phyloP scores from a whole-genome alignment of 2,329 filamentous ascomycete species.

The Mollisiaceae sp. region DNA sequence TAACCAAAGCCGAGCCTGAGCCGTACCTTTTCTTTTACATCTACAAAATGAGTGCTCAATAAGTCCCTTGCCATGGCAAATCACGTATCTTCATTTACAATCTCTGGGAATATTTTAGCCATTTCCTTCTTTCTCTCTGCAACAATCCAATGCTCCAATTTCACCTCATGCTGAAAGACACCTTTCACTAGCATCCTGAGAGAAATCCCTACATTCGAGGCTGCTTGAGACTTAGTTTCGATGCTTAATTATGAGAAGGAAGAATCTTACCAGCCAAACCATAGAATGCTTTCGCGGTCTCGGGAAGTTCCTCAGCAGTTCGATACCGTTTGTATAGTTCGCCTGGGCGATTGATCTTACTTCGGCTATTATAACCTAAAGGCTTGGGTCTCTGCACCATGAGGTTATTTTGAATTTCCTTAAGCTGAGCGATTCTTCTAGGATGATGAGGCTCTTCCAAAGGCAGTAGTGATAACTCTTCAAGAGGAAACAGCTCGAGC shows the following conservation, averaged over 20 bases:
- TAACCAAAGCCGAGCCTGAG: background rate
- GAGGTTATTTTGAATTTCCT: slow-evolving; percentile 36
- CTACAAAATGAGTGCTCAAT: background rate
- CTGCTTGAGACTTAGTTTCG: slow-evolving; percentile 28
- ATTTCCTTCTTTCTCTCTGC: slow-evolving; percentile 29
- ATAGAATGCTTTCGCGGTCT: slow-evolving; percentile 49
- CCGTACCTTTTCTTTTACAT: background rate
- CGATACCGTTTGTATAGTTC: slow-evolving; percentile 46
- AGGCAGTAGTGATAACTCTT: slow-evolving; percentile 26
- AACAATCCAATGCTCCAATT: slow-evolving; percentile 38
- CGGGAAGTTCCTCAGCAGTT: slow-evolving; percentile 49
- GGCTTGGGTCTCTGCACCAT: slow-evolving; percentile 38
- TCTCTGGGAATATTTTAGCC: background rate
- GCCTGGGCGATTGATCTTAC: slow-evolving; percentile 40
- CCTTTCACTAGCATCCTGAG: slow-evolving; percentile 35
- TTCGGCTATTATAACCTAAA: slow-evolving; percentile 23
- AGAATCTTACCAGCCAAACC: slow-evolving; percentile 47
- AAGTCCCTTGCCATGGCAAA: background rate
- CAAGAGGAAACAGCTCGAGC: slow-evolving; percentile 44
- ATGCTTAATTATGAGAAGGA: background rate
- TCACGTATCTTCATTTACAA: background rate
- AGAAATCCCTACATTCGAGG: slow-evolving; percentile 35
- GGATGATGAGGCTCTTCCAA: slow-evolving; percentile 37
- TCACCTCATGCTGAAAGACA: slow-evolving; percentile 39
- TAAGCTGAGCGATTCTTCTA: slow-evolving; percentile 30